Conservation (phyloP, 2,329 filamentous ascomycete species). For the Trichothecium roseum region DNA sequence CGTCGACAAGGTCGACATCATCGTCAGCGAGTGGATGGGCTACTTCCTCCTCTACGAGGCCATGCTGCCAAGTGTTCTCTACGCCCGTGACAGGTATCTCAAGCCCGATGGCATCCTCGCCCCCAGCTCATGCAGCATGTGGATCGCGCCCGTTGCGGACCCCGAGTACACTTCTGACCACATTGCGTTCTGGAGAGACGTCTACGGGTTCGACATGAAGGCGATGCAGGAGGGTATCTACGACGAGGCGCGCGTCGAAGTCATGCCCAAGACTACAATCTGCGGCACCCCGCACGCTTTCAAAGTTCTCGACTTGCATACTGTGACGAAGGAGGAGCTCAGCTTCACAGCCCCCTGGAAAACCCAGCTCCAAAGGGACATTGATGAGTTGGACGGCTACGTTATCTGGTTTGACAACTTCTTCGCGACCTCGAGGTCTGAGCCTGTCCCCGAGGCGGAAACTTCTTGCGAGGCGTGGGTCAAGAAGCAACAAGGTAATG, state of each 20-base stretch:
- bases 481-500: constrained; percentile 44
- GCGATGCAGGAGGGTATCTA: constrained; percentile 78
- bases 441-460: constrained; percentile 36
- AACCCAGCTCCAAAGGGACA: constrained; percentile 47
- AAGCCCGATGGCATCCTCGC: constrained; percentile 72
- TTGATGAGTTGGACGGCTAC: constrained; percentile 72
- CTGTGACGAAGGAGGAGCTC: constrained; percentile 59
- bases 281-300: constrained; percentile 56
- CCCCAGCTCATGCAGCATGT: constrained; percentile 75
- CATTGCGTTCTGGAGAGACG: constrained; percentile 77
- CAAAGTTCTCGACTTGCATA: constrained; percentile 67
- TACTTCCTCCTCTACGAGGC: constrained; percentile 90
- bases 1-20: constrained; percentile 78
- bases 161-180: constrained; percentile 67
- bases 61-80: constrained; percentile 89
- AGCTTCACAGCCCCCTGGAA: constrained; percentile 62
- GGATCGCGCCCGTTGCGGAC: constrained; percentile 72
- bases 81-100: constrained; percentile 79
- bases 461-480: constrained; percentile 54
- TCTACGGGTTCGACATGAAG: constrained; percentile 92
- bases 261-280: constrained; percentile 51
- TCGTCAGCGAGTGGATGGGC: constrained; percentile 97
- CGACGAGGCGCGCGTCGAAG: constrained; percentile 70
- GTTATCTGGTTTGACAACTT: constrained; percentile 92
- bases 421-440: constrained; percentile 57